A percentile compares a stretch with the other conserved stretches of the same genome.
Conservation (phyloP, 257 asterid species). For the Buddleja alternifolia region DNA sequence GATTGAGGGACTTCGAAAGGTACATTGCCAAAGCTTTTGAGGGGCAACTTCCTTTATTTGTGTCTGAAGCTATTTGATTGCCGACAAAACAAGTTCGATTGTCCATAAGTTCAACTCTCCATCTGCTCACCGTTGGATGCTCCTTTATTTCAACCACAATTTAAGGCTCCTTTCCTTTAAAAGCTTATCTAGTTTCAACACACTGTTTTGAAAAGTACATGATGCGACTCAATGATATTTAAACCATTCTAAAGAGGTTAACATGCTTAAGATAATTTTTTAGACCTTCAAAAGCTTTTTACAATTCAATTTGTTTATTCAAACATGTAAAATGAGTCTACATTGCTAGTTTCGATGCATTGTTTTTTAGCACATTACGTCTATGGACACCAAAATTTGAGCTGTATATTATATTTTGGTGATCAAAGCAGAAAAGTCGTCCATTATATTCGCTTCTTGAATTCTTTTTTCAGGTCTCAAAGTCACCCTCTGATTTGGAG, state of each 20-base stretch:
- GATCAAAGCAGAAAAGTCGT: conserved; percentile 20
- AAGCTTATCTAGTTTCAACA: background rate
- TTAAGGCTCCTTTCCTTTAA: background rate
- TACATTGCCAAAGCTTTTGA: background rate
- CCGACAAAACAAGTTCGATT: background rate
- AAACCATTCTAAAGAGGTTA: background rate
- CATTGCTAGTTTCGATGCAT: conserved; percentile 6
- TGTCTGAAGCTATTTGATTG: background rate
- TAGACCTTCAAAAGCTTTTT: background rate
- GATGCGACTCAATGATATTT: background rate
- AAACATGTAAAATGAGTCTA: background rate
- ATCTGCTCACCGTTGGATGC: no score
- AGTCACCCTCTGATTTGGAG: conserved; percentile 94
- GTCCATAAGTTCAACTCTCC: background rate
- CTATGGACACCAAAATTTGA: conserved; percentile 11
- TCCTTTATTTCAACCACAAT: no score
- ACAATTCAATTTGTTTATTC: background rate
- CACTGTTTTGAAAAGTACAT: background rate
- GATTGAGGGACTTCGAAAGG: conserved; percentile 7
- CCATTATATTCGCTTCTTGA: conserved; percentile 6
- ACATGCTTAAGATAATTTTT: conserved; percentile 7
- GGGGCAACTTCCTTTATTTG: background rate
- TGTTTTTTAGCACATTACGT: conserved; percentile 17
- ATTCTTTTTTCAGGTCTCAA: conserved; percentile 67
- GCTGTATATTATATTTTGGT: conserved; percentile 21